A percentile compares a stretch with the other conserved stretches of the same genome.
These are phyloP conservation scores for Silene uniflora DNA, from an alignment of 148 eudicot species.

Conservation along the genomic window DNA sequence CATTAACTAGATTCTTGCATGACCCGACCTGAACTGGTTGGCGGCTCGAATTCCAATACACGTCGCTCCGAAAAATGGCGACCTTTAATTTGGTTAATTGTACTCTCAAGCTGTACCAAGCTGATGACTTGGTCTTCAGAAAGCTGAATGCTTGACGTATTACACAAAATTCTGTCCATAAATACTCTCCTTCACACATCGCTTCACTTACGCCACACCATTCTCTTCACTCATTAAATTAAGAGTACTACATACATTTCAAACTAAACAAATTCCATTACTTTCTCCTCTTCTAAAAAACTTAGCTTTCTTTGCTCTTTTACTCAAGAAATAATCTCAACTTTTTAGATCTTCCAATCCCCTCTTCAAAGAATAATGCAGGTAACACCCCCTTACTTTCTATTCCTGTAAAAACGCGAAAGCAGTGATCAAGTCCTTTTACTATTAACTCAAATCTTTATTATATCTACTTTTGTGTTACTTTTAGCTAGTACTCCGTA, in stretches of 20 bases:
- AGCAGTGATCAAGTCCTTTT: too few species aligned
- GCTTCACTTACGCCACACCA: not conserved
- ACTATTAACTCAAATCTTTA: too few species aligned
- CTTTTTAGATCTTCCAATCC: not conserved
- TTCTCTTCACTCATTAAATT: not conserved
- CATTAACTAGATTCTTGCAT: too few species aligned
- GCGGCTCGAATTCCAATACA: not conserved
- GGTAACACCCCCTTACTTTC: not conserved
- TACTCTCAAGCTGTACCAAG: not conserved
- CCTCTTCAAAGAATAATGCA: not conserved
- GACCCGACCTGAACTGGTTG: not conserved
- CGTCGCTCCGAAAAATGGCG: not conserved
- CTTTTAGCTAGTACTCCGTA: too few species aligned
- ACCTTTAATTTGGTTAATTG: not conserved
- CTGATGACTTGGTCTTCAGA: not conserved
- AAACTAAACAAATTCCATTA: not conserved
- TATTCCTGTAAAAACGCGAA: too few species aligned
- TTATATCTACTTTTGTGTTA: too few species aligned
- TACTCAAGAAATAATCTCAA: not conserved
- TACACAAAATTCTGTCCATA: too few species aligned
- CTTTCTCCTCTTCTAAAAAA: not conserved
- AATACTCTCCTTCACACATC: not conserved
- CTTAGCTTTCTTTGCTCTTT: not conserved
- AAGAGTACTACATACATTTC: not conserved
- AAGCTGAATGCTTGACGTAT: not conserved